Evolutionary conservation across 192 early-diverging fungal species (phyloP).

Genomic region (Gaertneriomyces semiglobifer): DNA sequence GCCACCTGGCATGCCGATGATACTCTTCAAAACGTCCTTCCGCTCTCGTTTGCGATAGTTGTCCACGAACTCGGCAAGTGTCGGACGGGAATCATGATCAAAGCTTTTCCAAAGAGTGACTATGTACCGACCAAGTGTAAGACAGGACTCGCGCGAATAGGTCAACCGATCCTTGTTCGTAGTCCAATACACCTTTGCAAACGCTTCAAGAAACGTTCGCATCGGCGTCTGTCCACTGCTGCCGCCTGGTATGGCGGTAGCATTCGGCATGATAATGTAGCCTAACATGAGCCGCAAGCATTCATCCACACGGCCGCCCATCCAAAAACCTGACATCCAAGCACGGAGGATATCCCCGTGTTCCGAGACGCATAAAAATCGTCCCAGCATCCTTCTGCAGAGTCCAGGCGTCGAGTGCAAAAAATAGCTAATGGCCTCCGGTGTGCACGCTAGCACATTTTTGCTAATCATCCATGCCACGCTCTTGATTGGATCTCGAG

Average conservation of each 20-base stretch:
- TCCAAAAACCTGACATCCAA: conserved; percentile 56
- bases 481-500: conserved; percentile 53
- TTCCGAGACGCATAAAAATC: conserved; percentile 52
- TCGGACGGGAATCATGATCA: conserved; percentile 9
- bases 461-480: conserved; percentile 59
- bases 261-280: conserved; percentile 53
- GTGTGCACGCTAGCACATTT: conserved; percentile 50
- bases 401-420: conserved; percentile 65
- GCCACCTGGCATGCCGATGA: not conserved
- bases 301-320: conserved; percentile 56
- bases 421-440: conserved; percentile 62
- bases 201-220: conserved; percentile 54
- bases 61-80: conserved; percentile 29
- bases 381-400: conserved; percentile 52
- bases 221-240: conserved; percentile 13
- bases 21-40: conserved; percentile 10
- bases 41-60: conserved; percentile 22
- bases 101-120: conserved; percentile 60
- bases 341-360: conserved; percentile 56
- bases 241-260: conserved; percentile 14
- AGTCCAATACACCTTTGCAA: conserved; percentile 62
- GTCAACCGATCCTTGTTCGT: conserved; percentile 49
- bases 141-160: conserved; percentile 30
- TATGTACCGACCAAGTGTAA: conserved; percentile 63
- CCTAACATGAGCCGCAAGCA: conserved; percentile 54